phyloP scores from a whole-genome alignment of 2,329 filamentous ascomycete genomes.

The Fonsecaea multimorphosa region DNA sequence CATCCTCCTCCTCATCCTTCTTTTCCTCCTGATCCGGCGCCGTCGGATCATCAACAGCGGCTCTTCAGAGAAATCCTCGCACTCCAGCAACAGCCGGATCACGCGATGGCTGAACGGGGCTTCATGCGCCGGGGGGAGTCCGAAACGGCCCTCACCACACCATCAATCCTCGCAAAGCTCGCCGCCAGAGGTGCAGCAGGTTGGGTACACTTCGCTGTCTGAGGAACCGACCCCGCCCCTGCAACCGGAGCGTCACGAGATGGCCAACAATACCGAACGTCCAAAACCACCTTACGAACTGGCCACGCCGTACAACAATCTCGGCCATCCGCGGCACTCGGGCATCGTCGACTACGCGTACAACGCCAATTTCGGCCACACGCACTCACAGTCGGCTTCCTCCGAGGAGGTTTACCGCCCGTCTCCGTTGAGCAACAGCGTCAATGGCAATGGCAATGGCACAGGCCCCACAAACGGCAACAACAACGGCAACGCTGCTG shows the following conservation, averaged over 20 bases:
- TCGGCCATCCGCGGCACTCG: constrained; percentile 31
- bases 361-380: constrained; percentile 32
- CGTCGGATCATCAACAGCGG: constrained; percentile 33
- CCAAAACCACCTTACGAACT: constrained; percentile 36
- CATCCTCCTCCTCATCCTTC: constrained; percentile 43
- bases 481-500: background rate
- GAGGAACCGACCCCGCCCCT: constrained; percentile 27
- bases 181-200: constrained; percentile 24
- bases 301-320: constrained; percentile 35
- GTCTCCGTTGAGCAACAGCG: constrained; percentile 9
- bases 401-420: constrained; percentile 13
- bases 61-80: constrained; percentile 29
- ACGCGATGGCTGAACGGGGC: constrained; percentile 34
- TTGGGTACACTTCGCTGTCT: constrained; percentile 10
- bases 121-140: constrained; percentile 15
- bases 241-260: constrained; percentile 31
- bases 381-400: constrained; percentile 27
- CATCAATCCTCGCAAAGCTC: constrained; percentile 17
- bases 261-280: constrained; percentile 34
- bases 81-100: constrained; percentile 32
- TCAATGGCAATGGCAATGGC: constrained; percentile 2
- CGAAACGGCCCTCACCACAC: constrained; percentile 18
- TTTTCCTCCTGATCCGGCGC: constrained; percentile 61
- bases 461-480: background rate
- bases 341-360: constrained; percentile 34